These are phyloP conservation scores for Adansonia gregorii DNA, from an alignment of 441 rosid genomes.

Conservation along the genomic window DNA sequence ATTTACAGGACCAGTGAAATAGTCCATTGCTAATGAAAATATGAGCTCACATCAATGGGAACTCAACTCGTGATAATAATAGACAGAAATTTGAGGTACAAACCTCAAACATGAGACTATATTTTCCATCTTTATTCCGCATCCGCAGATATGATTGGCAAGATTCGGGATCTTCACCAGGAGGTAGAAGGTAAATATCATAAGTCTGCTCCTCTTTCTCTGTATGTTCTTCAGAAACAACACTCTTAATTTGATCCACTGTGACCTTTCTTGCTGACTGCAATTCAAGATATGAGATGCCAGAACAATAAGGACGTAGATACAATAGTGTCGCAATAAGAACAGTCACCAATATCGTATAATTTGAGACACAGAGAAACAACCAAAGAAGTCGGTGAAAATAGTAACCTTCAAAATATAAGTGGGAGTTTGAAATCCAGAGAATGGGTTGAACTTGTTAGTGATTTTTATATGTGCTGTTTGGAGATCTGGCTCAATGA, in stretches of 20 bases:
- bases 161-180: conserved; percentile 97
- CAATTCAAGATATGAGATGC: conserved; percentile 40
- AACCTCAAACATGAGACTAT: conserved; percentile 99
- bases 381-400: not conserved
- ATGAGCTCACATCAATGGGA: not conserved
- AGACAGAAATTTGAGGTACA: conserved; percentile 30
- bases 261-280: conserved; percentile 76
- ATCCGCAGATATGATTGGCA: conserved; percentile 97
- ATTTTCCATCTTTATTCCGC: conserved; percentile 98
- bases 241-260: conserved; percentile 71
- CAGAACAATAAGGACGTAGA: conserved; percentile 26
- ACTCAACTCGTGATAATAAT: not conserved
- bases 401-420: conserved; percentile 83
- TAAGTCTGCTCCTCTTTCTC: conserved; percentile 86
- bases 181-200: conserved; percentile 97
- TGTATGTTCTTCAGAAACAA: conserved; percentile 62
- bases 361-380: conserved; percentile 23
- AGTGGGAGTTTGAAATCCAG: conserved; percentile 95
- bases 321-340: conserved; percentile 3
- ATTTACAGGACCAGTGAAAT: not conserved
- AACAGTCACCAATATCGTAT: not conserved
- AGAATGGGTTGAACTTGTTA: conserved; percentile 94
- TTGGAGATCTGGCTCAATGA: conserved; percentile 96
- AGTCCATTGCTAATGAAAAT: not conserved
- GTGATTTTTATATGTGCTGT: conserved; percentile 91